Conservation (phyloP, 1,284 basidiomycete species). For the Naganishia albida region DNA sequence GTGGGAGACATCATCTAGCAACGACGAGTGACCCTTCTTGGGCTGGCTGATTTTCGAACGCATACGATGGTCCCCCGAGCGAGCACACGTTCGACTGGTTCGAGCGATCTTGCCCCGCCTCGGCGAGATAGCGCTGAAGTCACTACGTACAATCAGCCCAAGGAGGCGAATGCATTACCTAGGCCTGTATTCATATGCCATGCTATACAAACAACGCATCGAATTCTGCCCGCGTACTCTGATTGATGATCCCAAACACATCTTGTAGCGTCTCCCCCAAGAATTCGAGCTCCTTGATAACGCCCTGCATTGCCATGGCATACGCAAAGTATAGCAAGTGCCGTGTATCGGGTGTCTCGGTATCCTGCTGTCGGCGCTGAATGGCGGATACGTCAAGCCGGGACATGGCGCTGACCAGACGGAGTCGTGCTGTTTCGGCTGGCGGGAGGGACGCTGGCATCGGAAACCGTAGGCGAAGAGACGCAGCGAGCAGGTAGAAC, state of each 20-base stretch:
- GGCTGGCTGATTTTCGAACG: no score
- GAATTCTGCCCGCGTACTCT: slow-evolving; percentile 28
- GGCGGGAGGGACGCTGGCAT: slow-evolving; percentile 93
- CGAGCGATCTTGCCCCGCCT: no score
- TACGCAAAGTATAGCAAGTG: slow-evolving; percentile 93
- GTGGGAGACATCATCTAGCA: no score
- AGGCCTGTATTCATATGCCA: neutral
- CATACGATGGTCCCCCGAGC: no score
- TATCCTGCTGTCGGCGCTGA: neutral
- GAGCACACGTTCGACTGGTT: no score
- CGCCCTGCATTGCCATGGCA: slow-evolving; percentile 83
- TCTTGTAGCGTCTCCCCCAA: slow-evolving; percentile 76
- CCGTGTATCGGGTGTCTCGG: slow-evolving; percentile 58
- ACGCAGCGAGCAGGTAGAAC: slow-evolving; percentile 82
- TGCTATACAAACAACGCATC: slow-evolving; percentile 28
- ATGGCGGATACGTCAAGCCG: slow-evolving; percentile 64
- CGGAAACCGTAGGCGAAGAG: slow-evolving; percentile 84
- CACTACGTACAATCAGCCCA: no score
- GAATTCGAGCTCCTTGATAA: slow-evolving; percentile 79
- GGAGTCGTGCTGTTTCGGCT: slow-evolving; percentile 75
- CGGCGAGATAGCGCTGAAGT: no score
- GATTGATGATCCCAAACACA: slow-evolving; percentile 71
- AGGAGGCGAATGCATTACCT: no score
- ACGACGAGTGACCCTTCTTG: no score
- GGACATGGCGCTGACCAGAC: slow-evolving; percentile 79